A percentile compares a stretch with the other conserved stretches of the same genome.
phyloP scores from a whole-genome alignment of 306 rosid species.

The Dalbergia oliveri region DNA sequence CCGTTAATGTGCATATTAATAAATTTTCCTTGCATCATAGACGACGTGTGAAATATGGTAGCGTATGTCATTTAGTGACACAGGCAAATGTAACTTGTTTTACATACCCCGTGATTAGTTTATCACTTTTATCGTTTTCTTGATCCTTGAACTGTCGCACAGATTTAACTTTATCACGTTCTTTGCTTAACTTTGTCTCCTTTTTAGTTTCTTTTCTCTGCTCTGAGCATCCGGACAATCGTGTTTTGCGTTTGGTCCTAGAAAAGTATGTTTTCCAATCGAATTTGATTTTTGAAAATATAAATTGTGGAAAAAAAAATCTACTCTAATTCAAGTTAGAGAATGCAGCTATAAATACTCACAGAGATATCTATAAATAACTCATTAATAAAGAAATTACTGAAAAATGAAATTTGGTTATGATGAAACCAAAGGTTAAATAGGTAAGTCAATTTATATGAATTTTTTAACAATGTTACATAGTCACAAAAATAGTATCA shows the following conservation, averaged over 20 bases:
- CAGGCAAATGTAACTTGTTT: constrained; percentile 8
- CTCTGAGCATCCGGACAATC: neutral
- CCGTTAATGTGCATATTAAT: neutral
- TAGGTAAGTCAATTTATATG: too few species aligned
- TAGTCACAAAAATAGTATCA: too few species aligned
- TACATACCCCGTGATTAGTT: constrained; percentile 43
- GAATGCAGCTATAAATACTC: too few species aligned
- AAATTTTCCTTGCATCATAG: neutral
- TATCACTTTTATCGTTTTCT: constrained; percentile 38
- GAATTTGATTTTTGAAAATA: too few species aligned
- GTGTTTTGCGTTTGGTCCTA: neutral
- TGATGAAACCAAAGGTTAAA: too few species aligned
- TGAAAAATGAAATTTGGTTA: too few species aligned
- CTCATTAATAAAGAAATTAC: too few species aligned
- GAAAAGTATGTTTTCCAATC: neutral
- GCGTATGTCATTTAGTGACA: constrained; percentile 3
- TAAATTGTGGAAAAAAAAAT: too few species aligned
- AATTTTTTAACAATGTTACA: too few species aligned
- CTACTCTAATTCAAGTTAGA: too few species aligned
- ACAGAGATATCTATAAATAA: too few species aligned
- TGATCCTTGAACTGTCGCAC: constrained; percentile 44
- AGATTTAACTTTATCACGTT: constrained; percentile 29
- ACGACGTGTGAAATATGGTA: constrained; percentile 7
- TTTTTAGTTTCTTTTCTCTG: neutral
- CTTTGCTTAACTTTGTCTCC: neutral